Base-by-base conservation (phyloP, 768 basidiomycete genomes). In the Hypholoma fasciculare region DNA sequence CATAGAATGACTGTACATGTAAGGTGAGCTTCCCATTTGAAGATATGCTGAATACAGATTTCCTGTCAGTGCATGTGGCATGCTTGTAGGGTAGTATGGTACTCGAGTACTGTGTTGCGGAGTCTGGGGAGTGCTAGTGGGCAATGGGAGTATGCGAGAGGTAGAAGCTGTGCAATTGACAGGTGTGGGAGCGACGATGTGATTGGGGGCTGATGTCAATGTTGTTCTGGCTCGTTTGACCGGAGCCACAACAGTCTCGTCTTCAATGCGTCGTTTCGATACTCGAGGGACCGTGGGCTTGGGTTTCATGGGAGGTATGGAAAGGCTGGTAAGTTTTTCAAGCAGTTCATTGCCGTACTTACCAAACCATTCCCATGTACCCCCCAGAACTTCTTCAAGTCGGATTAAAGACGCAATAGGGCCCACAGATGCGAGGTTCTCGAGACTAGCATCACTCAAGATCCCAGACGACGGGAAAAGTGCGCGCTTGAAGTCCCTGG, bases 391-490 rank as follows among this genome's bases (percentile, higher is more conserved):
- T 36, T n/a, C 16, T 49, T 49, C 49, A 8, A 49, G 26, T 4
- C 3, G 23, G 4, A 34, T 49, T 17, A 49, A 17, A 2, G 26
- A 30, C 14, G 27, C 11, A 1, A 67, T 61, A 0, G 66, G 63
- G 5, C 67, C 66, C 1, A 65, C 57, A 2, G 66, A 66, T 2
- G 65, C 36, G 5, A 69, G 47, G n/a, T 46, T 40, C 2, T 62
- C 60, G 9, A 67, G n/a, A 1, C 54, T 23, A 2, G 60, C 42
- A 42, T 65, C 55, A 5, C 38, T 47, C 26, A 69, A 26, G 19
- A 69, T 63, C 3, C 39, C 55, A 1, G 61, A 52, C 2, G 60
- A 49, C 0, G 57, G 27, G 47, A 62, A 64, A 13, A 64, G 13
- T 6, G 57, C 17, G 4, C 51, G 6, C 16, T 40, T 30, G 42